These are phyloP conservation scores for Hygrocybe coccinea DNA, from an alignment of 768 basidiomycete species.

Conservation along the genomic window DNA sequence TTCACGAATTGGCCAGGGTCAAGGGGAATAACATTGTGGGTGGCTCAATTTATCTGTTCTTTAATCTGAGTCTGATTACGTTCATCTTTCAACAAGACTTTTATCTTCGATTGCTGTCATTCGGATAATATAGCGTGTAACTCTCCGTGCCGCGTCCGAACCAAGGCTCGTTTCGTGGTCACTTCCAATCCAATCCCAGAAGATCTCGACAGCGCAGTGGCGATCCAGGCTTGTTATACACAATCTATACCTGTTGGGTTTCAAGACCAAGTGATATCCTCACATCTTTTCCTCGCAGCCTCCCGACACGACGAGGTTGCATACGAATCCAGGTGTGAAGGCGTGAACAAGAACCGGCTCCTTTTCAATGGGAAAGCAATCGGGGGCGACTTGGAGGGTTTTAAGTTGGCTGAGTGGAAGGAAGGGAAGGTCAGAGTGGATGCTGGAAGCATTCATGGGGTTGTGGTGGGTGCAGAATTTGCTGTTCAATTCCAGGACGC, in stretches of 20 bases:
- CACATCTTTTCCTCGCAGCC: slow-evolving; percentile 17
- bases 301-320: slow-evolving; percentile 14
- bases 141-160: background rate
- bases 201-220: background rate
- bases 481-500: background rate
- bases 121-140: background rate
- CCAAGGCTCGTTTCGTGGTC: background rate
- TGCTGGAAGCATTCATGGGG: slow-evolving; percentile 5
- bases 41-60: background rate
- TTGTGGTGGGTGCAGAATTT: slow-evolving; percentile 3
- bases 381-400: background rate
- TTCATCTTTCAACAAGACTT: background rate
- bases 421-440: background rate
- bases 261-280: slow-evolving; percentile 10
- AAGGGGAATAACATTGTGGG: background rate
- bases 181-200: background rate
- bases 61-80: too few species aligned
- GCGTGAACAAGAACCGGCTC: slow-evolving; percentile 9
- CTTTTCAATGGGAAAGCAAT: slow-evolving; percentile 3
- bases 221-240: background rate
- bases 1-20: background rate
- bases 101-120: background rate
- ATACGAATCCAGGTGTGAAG: slow-evolving; percentile 15
- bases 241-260: slow-evolving; percentile 6
- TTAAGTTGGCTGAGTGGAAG: background rate